Evolutionary conservation across 2,329 filamentous ascomycete genomes (phyloP).

Genomic region (Arthrobotrys conoides): DNA sequence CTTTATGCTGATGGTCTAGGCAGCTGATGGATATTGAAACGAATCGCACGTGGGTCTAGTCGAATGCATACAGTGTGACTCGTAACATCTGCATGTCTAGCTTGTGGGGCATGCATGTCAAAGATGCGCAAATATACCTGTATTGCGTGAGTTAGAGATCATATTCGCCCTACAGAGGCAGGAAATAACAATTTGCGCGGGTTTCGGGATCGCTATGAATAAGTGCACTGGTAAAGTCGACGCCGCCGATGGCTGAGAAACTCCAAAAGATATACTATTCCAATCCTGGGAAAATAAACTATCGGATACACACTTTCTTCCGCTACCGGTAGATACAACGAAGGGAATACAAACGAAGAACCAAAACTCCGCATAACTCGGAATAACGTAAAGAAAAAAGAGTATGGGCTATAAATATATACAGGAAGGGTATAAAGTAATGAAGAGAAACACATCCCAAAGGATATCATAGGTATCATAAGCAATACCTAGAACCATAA

Average conservation of each 20-base stretch:
- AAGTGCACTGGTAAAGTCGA: not conserved
- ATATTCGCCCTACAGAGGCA: not conserved
- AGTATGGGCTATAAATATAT: conserved; percentile 25
- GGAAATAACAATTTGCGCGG: not conserved
- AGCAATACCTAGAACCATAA: conserved; percentile 14
- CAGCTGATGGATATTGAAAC: not conserved
- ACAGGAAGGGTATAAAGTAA: conserved; percentile 32
- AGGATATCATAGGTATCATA: conserved; percentile 10
- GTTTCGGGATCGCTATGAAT: conserved; percentile 11
- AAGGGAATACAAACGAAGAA: conserved; percentile 24
- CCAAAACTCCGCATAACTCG: conserved; percentile 38
- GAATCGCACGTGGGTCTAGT: not conserved
- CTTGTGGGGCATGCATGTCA: not conserved
- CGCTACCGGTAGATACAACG: not conserved
- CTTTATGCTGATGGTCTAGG: not conserved
- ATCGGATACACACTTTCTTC: conserved; percentile 39
- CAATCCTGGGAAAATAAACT: conserved; percentile 17
- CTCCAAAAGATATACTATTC: conserved; percentile 25
- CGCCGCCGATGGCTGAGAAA: conserved; percentile 32
- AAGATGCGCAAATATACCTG: conserved; percentile 2
- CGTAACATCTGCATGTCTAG: too few species aligned
- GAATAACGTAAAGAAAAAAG: conserved; percentile 6
- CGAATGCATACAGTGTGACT: too few species aligned
- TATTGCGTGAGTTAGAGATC: conserved; percentile 25
- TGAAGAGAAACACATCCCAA: conserved; percentile 8